Conservation (phyloP, 108 stramenopile species). For the Cyclostephanos invisitatus region DNA sequence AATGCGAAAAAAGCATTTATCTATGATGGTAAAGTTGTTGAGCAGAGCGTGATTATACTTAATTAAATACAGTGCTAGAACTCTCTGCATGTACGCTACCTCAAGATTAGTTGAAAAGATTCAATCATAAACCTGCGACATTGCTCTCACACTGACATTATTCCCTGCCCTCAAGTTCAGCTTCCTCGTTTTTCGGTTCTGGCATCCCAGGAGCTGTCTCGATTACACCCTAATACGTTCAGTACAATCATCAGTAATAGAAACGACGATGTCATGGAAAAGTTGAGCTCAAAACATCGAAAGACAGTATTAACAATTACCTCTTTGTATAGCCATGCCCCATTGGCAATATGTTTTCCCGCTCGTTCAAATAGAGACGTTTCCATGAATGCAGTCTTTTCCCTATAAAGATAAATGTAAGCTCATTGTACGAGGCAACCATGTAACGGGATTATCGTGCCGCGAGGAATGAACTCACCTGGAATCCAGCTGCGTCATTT, state of each 20-base stretch:
- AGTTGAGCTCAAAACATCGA: background rate
- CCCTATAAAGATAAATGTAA: conserved; percentile 16
- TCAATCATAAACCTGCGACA: background rate
- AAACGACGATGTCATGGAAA: background rate
- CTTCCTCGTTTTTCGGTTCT: conserved; percentile 6
- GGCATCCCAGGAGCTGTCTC: conserved; percentile 49
- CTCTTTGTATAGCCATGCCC: conserved; percentile 70
- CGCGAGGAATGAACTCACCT: background rate
- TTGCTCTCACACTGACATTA: background rate
- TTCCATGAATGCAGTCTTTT: conserved; percentile 74
- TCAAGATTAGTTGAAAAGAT: no score
- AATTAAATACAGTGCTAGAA: background rate
- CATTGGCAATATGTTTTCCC: conserved; percentile 50
- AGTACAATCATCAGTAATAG: background rate
- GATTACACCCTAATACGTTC: conserved; percentile 19
- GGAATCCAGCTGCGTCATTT: conserved; percentile 61
- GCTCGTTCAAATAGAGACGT: conserved; percentile 67
- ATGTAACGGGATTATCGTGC: background rate
- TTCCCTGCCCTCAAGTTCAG: background rate
- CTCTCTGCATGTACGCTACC: no score
- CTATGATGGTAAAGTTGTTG: background rate
- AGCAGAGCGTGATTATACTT: background rate
- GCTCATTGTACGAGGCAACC: background rate
- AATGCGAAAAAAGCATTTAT: background rate
- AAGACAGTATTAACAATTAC: conserved; percentile 30